Base-by-base conservation (phyloP, 176 grass and related monocot species). In the Themeda triandra region DNA sequence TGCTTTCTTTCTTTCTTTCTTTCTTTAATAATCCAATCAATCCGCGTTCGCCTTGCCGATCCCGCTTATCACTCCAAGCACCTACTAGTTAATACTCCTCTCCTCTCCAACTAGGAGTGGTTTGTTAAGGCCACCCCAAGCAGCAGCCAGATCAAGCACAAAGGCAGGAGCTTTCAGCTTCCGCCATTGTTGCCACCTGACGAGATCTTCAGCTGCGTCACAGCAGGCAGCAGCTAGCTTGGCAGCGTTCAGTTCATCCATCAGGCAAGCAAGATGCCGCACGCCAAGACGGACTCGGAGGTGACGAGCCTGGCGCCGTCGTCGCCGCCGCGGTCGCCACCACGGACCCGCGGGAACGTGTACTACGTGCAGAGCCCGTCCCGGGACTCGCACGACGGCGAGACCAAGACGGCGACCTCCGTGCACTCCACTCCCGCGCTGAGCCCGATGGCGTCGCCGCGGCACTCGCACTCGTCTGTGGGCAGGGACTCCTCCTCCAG, bases 321-420 rank as follows among this genome's bases (percentile, higher is more conserved):
- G 1, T 99, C 96, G 12, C 93, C 96, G 51, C 71, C 89, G 40
- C 80, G 93, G 1, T 87, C 91, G 4, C 88, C 95, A 39, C 82
- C 87, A 12, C 92, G 81, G 62, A 78, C 59, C 60, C 66, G 63
- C 59, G 88, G 76, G 51, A 66, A 73, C 5, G 82, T 88, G 0
- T 98, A 98, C 89, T 98, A 93, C 89, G 91, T 98, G 33, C 93
- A 95, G 85, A 98, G 96, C 85, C 96, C 93, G 2, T 98, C 95
- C 1, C 85, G 94, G n/a, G 92, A 98, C 73, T 98, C 96, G 4
- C 93, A 95, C 69, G 91, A 98, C 49, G 93, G 96, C n/a, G 95
- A 91, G 18, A 64, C 62, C 1, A 98, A 98, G 89, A 88, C 92
- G 12, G 85, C 90, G 3, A 95, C 89, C 0, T 98, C 95, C 7